A percentile compares a stretch with the other conserved stretches of the same genome.
These are phyloP conservation scores for Pyrrhoderma noxium DNA, from an alignment of 1,284 basidiomycete genomes.

Conservation along the genomic window DNA sequence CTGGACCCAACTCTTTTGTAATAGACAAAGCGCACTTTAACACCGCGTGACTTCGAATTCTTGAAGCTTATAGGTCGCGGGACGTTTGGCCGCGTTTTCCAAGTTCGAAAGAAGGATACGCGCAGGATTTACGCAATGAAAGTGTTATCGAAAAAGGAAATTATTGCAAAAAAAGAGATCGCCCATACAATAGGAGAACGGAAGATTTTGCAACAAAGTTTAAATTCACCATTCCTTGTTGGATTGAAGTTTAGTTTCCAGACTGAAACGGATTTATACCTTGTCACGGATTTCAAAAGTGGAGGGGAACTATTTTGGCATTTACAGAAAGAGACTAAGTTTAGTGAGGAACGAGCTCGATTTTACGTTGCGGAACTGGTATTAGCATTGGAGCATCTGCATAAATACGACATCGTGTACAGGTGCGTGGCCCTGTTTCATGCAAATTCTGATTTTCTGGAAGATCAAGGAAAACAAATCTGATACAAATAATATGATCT, in stretches of 20 bases:
- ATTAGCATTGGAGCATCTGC: conserved; percentile 89
- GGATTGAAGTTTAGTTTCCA: conserved; percentile 99
- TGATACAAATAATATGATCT: not conserved
- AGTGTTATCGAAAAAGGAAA: conserved; percentile 97
- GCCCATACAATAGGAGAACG: conserved; percentile 99
- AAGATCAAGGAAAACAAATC: not conserved
- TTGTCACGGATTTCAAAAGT: conserved; percentile 98
- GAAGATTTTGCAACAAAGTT: conserved; percentile 92
- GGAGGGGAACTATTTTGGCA: conserved; percentile 99
- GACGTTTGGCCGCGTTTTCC: conserved; percentile 99
- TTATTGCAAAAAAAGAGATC: conserved; percentile 98
- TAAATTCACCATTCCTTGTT: conserved; percentile 96
- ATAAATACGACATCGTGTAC: conserved; percentile 97
- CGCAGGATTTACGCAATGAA: conserved; percentile 99
- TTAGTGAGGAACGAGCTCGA: conserved; percentile 85
- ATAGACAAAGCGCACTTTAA: conserved; percentile 76
- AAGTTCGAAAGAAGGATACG: conserved; percentile 96
- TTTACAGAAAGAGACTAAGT: conserved; percentile 89
- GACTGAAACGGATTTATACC: conserved; percentile 90
- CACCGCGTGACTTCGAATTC: conserved; percentile 95
- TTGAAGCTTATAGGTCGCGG: conserved; percentile 98
- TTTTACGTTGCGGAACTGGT: conserved; percentile 96
- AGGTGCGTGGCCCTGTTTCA: conserved; percentile 45
- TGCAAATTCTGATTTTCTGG: not conserved
- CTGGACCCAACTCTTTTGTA: not conserved